phyloP scores from a whole-genome alignment of 2,329 filamentous ascomycete genomes.

The Podosphaera fusca region DNA sequence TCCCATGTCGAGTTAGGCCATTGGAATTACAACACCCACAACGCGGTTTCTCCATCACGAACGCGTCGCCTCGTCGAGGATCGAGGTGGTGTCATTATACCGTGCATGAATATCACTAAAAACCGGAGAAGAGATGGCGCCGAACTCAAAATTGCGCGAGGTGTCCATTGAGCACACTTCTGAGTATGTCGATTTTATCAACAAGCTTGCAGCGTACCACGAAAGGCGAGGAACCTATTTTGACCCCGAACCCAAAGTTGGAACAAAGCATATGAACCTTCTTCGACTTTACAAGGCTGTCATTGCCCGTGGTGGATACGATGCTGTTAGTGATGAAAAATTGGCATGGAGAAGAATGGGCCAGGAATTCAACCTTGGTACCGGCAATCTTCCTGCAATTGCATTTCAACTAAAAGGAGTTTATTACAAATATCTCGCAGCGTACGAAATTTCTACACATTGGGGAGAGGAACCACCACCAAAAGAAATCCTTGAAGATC shows the following conservation, averaged over 20 bases:
- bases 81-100: too few relatives aligned
- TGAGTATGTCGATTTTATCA: constrained; percentile 62
- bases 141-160: constrained; percentile 2
- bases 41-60: too few relatives aligned
- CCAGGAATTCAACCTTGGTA: constrained; percentile 50
- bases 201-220: constrained; percentile 50
- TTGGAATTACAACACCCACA: too few relatives aligned
- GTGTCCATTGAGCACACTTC: constrained; percentile 22
- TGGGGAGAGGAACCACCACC: constrained; percentile 66
- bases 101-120: too few relatives aligned
- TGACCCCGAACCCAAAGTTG: constrained; percentile 63
- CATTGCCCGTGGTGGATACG: constrained; percentile 59
- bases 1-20: too few relatives aligned
- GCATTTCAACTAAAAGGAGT: constrained; percentile 70
- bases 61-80: too few relatives aligned
- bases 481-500: constrained; percentile 64
- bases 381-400: constrained; percentile 55
- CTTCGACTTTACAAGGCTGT: constrained; percentile 59
- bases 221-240: constrained; percentile 56
- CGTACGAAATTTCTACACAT: constrained; percentile 62
- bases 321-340: constrained; percentile 63
- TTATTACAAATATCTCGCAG: constrained; percentile 75
- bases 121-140: background rate
- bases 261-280: constrained; percentile 52
- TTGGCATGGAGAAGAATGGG: constrained; percentile 63